phyloP scores from a whole-genome alignment of 2,329 filamentous ascomycete genomes.

The Pseudogymnoascus sp. region DNA sequence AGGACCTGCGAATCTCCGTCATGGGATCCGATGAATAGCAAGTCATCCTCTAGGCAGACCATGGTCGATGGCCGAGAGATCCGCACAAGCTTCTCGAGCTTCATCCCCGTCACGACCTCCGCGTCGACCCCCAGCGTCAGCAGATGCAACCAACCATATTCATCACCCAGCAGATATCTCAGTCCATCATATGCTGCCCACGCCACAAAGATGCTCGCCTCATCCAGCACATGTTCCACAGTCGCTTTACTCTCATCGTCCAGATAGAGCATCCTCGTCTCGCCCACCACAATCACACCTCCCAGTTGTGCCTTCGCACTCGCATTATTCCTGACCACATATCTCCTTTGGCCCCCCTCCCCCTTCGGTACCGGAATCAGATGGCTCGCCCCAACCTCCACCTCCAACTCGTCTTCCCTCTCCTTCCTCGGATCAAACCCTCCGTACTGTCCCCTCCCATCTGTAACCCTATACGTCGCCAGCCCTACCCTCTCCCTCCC shows the following conservation, averaged over 20 bases:
- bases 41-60: conserved; percentile 65
- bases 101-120: conserved; percentile 60
- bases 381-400: conserved; percentile 50
- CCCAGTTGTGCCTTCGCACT: conserved; percentile 49
- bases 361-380: conserved; percentile 55
- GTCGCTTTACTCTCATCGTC: conserved; percentile 66
- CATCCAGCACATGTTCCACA: conserved; percentile 56
- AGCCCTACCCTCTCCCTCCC: conserved; percentile 49
- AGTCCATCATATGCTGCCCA: conserved; percentile 81
- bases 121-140: conserved; percentile 65
- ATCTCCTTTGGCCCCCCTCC: conserved; percentile 50
- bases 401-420: conserved; percentile 46
- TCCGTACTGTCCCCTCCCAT: conserved; percentile 46
- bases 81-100: conserved; percentile 54
- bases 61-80: conserved; percentile 72
- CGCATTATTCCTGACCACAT: conserved; percentile 49
- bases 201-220: conserved; percentile 80
- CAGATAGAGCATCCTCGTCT: conserved; percentile 77
- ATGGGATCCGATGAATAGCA: conserved; percentile 84
- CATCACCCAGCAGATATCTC: conserved; percentile 82
- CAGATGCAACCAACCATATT: conserved; percentile 81
- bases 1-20: conserved; percentile 87
- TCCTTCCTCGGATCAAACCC: conserved; percentile 49
- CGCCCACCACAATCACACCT: conserved; percentile 67
- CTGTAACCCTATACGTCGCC: conserved; percentile 53